Base-by-base conservation (phyloP, 208 protist genomes). In the Leishmania amazonensis region DNA sequence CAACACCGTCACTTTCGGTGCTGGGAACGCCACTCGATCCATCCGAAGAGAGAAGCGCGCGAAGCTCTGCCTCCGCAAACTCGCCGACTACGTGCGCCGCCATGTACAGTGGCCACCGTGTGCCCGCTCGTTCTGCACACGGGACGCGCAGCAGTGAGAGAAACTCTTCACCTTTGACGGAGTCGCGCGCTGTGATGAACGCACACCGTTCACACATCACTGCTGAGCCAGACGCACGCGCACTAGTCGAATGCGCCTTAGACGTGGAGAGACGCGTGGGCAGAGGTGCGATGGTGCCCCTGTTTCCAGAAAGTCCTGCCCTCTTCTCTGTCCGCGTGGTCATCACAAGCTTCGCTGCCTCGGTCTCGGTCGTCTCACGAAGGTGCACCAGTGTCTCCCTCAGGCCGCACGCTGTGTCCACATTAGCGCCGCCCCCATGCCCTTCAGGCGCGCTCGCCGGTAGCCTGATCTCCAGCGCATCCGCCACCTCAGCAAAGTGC, bases 11-110 rank as follows among this genome's bases (percentile, higher is more conserved):
- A 7, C 31, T 76, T 35, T 40, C 51, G 15, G 35, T 57, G n/a
- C 35, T 62, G 45, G 0, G 31, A 7, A 8, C 19, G 28, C 51
- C 73, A 62, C 28, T n/a, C 35, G 51, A 45, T 47, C 17, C 45
- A n/a, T 17, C 11, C 1, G 75, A 47, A 5, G 49, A 31, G 28
- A 88, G 78, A 45, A 81, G 47, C 2, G 45, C n/a, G 35, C 35
- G 8, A 24, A 88, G 40, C 64, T 78, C 85, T 8, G 51, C 58
- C 19, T 58, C 67, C 8, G 80, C 7, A 19, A 84, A 57, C 2
- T 64, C 78, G 21, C 85, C 81, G 6, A 57, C 82, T 1, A 83
- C 79, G 78, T 88, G 85, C 6, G 80, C 85, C 0, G 85, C 85
- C 80, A 76, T 84, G 85, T 88, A 86, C 21, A 53, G 54, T 17